Evolutionary conservation across 1,139 yeast species (phyloP), one percentile per base, ranked within the genome.

Genomic region (Hansenula sp.): DNA sequence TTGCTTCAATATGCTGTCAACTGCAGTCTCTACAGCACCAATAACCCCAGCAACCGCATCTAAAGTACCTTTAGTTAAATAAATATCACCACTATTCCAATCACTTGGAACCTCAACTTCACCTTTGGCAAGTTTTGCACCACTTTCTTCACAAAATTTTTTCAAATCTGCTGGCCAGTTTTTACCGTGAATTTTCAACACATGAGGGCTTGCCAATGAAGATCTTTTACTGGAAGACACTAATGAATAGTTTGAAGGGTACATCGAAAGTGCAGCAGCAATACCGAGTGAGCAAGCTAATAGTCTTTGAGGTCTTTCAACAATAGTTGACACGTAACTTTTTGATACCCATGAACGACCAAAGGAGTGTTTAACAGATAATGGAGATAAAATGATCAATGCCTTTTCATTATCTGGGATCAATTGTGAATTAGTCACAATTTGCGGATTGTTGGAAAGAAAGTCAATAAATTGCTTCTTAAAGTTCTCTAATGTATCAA

Each of bases 51-150:
- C 84, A 13, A 87, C 63, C 0, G 96, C 95, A 35, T 74, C 75
- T 11, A 83, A 62, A 0, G 96, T 82, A 34, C 71, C 75, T 9
- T 82, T 79, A 6, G 81, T 76, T 44, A 87, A 61, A 56, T 87
- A 87, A 32, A 87, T 84, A 56, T 87, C 96, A 9, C 95, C 95
- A 4, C 84, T 74, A 46, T 86, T 85, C 95, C 95, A 87, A 42
- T 75, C 79, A 17, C 74, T 79, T 0, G 95, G 95, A 2, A 87
- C 90, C 59, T 87, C 96, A 12, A 85, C 52, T 51, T 78, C 66
- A 24, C 77, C 75, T 3, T 67, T 61, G n/a, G 62, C 62, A 38
- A 85, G 66, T 56, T 80, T 81, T 1, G 62, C 73, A 38, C 72
- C 75, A 24, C 87, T 77, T 29, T 73, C 77, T 26, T 68, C 59